Conservation (phyloP, 164 flowering plant genomes). For the Vitis rupestris region DNA sequence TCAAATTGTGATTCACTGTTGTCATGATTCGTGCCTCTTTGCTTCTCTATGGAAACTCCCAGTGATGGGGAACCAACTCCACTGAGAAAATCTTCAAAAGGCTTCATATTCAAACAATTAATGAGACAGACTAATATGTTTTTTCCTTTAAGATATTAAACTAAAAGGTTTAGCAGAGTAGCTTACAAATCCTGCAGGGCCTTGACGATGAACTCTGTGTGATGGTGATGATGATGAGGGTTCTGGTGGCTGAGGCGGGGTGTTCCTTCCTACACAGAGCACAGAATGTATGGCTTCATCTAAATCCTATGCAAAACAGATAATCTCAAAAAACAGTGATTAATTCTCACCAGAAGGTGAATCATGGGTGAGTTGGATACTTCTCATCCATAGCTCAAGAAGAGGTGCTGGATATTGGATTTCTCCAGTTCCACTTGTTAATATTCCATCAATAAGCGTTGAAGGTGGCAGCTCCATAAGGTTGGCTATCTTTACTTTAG, state of each 20-base stretch:
- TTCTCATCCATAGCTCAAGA: conserved; percentile 52
- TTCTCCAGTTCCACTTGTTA: conserved; percentile 29
- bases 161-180: neutral
- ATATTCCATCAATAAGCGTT: conserved; percentile 39
- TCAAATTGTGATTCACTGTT: neutral
- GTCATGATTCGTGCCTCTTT: conserved; percentile 19
- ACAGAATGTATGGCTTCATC: neutral
- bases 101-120: conserved; percentile 36
- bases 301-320: neutral
- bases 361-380: conserved; percentile 40
- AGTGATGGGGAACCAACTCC: conserved; percentile 43
- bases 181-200: conserved; percentile 44
- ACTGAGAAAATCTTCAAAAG: conserved; percentile 47
- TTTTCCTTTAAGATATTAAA: neutral
- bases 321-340: neutral
- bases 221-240: conserved; percentile 54
- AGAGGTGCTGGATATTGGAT: conserved; percentile 61
- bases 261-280: conserved; percentile 39
- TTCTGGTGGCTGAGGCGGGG: conserved; percentile 49
- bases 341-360: conserved; percentile 57
- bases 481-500: conserved; percentile 41
- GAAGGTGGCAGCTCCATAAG: conserved; percentile 70
- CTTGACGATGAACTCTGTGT: conserved; percentile 20
- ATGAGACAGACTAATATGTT: conserved; percentile 1
- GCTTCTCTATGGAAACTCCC: conserved; percentile 46